Evolutionary conservation across 129 eudicot genomes (phyloP).

Genomic region (Artemisia argyi): DNA sequence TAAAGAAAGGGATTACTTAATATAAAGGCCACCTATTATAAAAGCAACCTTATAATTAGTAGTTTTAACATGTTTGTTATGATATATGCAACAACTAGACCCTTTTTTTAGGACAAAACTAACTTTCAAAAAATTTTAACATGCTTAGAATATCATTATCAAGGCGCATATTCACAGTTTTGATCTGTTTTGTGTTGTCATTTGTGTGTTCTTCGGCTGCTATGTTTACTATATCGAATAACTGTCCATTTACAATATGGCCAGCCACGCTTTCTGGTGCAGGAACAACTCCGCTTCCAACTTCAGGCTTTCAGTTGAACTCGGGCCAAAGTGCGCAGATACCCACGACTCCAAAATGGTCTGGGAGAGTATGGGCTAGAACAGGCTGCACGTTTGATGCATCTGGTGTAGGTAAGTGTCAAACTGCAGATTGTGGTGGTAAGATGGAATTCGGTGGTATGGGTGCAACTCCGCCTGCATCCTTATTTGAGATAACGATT

Average conservation of each 20-base stretch:
- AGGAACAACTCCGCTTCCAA: conserved; percentile 68
- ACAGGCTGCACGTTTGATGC: conserved; percentile 85
- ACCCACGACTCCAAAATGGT: conserved; percentile 66
- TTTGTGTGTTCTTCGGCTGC: conserved; percentile 35
- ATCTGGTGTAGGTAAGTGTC: conserved; percentile 70
- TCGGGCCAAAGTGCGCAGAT: conserved; percentile 63
- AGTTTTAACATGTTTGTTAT: not conserved
- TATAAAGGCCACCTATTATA: conserved; percentile 36
- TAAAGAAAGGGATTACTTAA: conserved; percentile 81
- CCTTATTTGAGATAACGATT: conserved; percentile 86
- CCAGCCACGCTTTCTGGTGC: conserved; percentile 88
- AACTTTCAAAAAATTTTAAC: not conserved
- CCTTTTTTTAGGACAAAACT: not conserved
- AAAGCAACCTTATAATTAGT: conserved; percentile 35
- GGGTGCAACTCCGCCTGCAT: conserved; percentile 89
- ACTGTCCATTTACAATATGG: conserved; percentile 92
- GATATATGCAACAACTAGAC: not conserved
- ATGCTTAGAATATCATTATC: conserved; percentile 30
- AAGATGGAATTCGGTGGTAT: conserved; percentile 75
- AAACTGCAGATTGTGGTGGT: conserved; percentile 90
- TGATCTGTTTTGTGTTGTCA: conserved; percentile 13
- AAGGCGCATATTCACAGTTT: conserved; percentile 9
- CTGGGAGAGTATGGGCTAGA: conserved; percentile 94
- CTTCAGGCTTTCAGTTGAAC: conserved; percentile 71
- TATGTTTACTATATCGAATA: conserved; percentile 64